Evolutionary conservation across 1,139 yeast species (phyloP).

Genomic region (Protomyces gravidus): DNA sequence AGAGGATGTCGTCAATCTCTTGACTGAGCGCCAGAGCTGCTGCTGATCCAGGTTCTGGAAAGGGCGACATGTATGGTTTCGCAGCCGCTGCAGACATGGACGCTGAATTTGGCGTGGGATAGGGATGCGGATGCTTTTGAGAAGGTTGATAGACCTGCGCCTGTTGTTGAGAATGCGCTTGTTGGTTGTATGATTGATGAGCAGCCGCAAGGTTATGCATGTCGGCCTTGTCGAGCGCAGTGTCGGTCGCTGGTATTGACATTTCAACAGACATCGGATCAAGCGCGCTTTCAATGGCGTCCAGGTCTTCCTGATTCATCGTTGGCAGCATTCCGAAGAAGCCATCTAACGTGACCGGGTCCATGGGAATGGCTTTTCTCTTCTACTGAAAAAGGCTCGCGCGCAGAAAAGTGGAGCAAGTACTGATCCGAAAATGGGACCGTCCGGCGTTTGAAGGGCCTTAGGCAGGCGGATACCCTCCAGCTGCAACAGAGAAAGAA

Average conservation of each 20-base stretch:
- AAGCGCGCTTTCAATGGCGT: background rate
- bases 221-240: background rate
- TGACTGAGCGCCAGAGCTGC: background rate
- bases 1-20: slow-evolving; percentile 3
- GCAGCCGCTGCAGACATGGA: slow-evolving; percentile 15
- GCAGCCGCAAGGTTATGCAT: background rate
- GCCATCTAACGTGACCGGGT: background rate
- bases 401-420: no score
- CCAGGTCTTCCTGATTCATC: background rate
- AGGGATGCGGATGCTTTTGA: slow-evolving; percentile 3
- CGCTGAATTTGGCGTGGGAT: slow-evolving; percentile 21
- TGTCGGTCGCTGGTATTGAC: background rate
- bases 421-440: no score
- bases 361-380: no score
- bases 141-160: background rate
- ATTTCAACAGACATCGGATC: background rate
- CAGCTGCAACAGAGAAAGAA: no score
- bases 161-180: background rate
- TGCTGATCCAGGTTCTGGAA: background rate
- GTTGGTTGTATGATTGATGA: background rate
- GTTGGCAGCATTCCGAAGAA: background rate
- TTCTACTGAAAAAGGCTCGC: no score
- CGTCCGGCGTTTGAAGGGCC: no score
- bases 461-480: no score
- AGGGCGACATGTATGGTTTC: slow-evolving; percentile 21